phyloP scores from a whole-genome alignment of 2,329 filamentous ascomycete genomes.

The Thyridium curvatum region DNA sequence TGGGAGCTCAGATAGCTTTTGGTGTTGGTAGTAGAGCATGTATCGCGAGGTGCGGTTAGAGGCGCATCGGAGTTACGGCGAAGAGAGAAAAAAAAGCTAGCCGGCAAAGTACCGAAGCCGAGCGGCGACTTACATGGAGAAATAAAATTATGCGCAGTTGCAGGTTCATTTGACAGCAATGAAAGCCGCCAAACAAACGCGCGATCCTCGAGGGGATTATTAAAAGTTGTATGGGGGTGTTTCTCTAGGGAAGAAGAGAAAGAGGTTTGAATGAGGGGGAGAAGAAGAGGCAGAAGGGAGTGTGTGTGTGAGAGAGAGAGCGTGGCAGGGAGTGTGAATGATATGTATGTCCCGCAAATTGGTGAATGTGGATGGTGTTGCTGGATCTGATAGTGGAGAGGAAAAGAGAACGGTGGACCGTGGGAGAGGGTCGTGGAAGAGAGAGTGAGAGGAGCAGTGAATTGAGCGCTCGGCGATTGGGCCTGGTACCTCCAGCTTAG shows the following conservation, averaged over 20 bases:
- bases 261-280: conserved; percentile 2
- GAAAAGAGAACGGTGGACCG: too few relatives aligned
- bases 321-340: too few relatives aligned
- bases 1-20: neutral
- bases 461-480: too few relatives aligned
- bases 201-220: conserved; percentile 33
- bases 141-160: conserved; percentile 57
- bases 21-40: neutral
- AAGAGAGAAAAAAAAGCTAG: neutral
- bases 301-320: neutral
- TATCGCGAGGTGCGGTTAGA: neutral
- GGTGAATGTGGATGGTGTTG: too few relatives aligned
- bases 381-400: too few relatives aligned
- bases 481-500: too few relatives aligned
- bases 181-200: conserved; percentile 85
- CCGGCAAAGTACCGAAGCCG: conserved; percentile 1
- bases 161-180: conserved; percentile 98
- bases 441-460: too few relatives aligned
- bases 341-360: too few relatives aligned
- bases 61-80: conserved; percentile 1
- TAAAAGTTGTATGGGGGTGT: conserved; percentile 6
- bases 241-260: conserved; percentile 8
- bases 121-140: conserved; percentile 52
- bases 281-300: conserved; percentile 1
- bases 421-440: too few relatives aligned